These are phyloP conservation scores for Pichia gijzeniarum DNA, from an alignment of 805 yeast genomes.

Conservation along the genomic window DNA sequence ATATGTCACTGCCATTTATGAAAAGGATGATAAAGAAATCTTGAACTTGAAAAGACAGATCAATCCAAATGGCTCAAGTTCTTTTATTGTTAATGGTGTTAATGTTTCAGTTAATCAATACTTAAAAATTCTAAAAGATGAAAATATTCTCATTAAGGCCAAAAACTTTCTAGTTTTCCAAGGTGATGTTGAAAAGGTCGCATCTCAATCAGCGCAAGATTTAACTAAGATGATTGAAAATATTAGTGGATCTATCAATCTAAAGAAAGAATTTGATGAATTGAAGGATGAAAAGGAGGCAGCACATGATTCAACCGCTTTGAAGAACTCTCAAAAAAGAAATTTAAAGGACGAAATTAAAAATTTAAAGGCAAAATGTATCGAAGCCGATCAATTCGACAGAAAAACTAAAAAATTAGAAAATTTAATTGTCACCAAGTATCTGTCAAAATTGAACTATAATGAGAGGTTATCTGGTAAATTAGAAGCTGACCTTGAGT, in stretches of 20 bases:
- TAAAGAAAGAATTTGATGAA: slow-evolving; percentile 56
- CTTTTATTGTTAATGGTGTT: slow-evolving; percentile 58
- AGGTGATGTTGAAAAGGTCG: slow-evolving; percentile 93
- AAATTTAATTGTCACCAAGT: slow-evolving; percentile 40
- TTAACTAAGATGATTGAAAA: slow-evolving; percentile 70
- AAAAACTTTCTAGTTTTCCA: slow-evolving; percentile 90
- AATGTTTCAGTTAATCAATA: slow-evolving; percentile 61
- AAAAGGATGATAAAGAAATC: slow-evolving; percentile 51
- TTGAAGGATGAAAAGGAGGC: slow-evolving; percentile 58
- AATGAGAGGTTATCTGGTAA: slow-evolving; percentile 38
- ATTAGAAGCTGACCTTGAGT: slow-evolving; percentile 27
- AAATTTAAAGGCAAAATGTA: slow-evolving; percentile 70
- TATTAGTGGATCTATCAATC: slow-evolving; percentile 75
- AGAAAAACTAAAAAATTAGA: slow-evolving; percentile 44
- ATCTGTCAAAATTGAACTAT: slow-evolving; percentile 62
- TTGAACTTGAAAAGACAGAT: slow-evolving; percentile 60
- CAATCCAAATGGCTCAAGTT: slow-evolving; percentile 52
- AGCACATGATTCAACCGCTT: slow-evolving; percentile 57
- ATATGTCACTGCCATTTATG: slow-evolving; percentile 72
- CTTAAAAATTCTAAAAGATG: slow-evolving; percentile 55
- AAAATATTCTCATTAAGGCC: slow-evolving; percentile 82
- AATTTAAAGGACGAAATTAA: slow-evolving; percentile 65
- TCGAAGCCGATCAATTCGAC: slow-evolving; percentile 64
- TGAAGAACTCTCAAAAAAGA: slow-evolving; percentile 62
- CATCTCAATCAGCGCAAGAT: slow-evolving; percentile 76